phyloP scores from a whole-genome alignment of 2,329 filamentous ascomycete genomes.

The Blastomyces silverae region DNA sequence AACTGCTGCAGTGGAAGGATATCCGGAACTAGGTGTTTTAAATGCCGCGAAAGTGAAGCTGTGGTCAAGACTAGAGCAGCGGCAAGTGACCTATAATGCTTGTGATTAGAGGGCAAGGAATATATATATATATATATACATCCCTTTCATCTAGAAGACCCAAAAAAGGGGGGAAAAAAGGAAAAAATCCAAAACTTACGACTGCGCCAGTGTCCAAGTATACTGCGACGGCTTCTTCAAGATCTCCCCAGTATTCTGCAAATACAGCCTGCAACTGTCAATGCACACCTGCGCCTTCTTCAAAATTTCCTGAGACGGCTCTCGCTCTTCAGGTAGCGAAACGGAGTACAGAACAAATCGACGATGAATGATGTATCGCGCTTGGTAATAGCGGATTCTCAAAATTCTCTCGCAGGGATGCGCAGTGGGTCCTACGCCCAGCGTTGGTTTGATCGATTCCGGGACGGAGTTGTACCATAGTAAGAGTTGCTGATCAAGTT shows the following conservation, averaged over 20 bases:
- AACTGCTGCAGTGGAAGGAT: conserved; percentile 25
- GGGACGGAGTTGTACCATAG: conserved; percentile 33
- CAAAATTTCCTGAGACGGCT: conserved; percentile 23
- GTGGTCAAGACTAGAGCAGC: conserved; percentile 31
- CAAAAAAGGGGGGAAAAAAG: background rate
- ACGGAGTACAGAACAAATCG: conserved; percentile 31
- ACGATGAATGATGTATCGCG: conserved; percentile 32
- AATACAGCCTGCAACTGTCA: conserved; percentile 30
- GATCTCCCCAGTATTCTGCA: conserved; percentile 27
- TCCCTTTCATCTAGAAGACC: too few species aligned
- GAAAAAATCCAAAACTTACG: conserved; percentile 21
- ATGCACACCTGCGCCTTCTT: conserved; percentile 30
- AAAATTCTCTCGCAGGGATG: conserved; percentile 27
- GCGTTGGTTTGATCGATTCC: conserved; percentile 26
- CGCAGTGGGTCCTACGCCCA: conserved; percentile 22
- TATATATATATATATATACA: too few species aligned
- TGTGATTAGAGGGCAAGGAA: conserved; percentile 5
- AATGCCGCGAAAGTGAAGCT: conserved; percentile 26
- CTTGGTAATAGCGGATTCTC: conserved; percentile 32
- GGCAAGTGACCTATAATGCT: conserved; percentile 27
- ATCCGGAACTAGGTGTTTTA: conserved; percentile 29
- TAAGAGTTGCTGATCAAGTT: conserved; percentile 30
- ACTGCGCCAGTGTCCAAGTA: conserved; percentile 34
- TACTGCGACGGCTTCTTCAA: conserved; percentile 30
- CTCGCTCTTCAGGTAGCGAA: conserved; percentile 20